Conservation (phyloP, 2,329 filamentous ascomycete species). For the Aspergillus sp. region DNA sequence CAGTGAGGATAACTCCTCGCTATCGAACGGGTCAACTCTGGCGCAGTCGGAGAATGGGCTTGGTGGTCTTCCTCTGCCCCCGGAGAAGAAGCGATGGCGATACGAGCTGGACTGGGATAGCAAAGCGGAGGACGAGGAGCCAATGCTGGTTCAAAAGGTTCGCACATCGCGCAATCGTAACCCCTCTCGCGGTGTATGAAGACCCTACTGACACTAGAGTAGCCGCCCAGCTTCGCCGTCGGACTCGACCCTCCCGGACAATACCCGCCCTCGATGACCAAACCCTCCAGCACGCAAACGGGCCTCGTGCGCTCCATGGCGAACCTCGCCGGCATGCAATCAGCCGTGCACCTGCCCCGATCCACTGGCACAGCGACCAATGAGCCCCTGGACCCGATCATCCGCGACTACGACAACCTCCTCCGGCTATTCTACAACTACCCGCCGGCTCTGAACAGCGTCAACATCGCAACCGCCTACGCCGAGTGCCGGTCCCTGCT, state of each 20-base stretch:
- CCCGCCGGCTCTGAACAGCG: slow-evolving; percentile 72
- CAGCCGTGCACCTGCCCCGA: slow-evolving; percentile 49
- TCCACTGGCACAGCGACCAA: slow-evolving; percentile 53
- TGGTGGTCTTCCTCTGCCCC: slow-evolving; percentile 32
- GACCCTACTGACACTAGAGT: not conserved
- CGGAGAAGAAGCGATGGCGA: slow-evolving; percentile 67
- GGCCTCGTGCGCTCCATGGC: slow-evolving; percentile 86
- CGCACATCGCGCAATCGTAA: slow-evolving; percentile 15
- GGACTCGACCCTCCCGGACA: slow-evolving; percentile 44
- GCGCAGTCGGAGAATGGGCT: slow-evolving; percentile 38
- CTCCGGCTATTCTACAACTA: slow-evolving; percentile 97
- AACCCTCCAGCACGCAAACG: slow-evolving; percentile 59
- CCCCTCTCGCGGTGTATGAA: not conserved
- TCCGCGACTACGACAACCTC: slow-evolving; percentile 92
- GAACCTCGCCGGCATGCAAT: slow-evolving; percentile 63
- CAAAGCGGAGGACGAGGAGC: slow-evolving; percentile 68
- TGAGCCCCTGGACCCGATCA: slow-evolving; percentile 65
- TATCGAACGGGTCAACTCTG: slow-evolving; percentile 36
- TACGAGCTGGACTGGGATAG: slow-evolving; percentile 81
- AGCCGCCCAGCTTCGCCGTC: slow-evolving; percentile 45
- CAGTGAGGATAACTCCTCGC: slow-evolving; percentile 32
- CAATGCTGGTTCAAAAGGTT: slow-evolving; percentile 83
- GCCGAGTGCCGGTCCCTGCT: slow-evolving; percentile 90
- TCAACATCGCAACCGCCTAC: slow-evolving; percentile 90
- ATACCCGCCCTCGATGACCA: slow-evolving; percentile 58